phyloP scores from a whole-genome alignment of 2,329 filamentous ascomycete species.

The Xylariaceae sp. region DNA sequence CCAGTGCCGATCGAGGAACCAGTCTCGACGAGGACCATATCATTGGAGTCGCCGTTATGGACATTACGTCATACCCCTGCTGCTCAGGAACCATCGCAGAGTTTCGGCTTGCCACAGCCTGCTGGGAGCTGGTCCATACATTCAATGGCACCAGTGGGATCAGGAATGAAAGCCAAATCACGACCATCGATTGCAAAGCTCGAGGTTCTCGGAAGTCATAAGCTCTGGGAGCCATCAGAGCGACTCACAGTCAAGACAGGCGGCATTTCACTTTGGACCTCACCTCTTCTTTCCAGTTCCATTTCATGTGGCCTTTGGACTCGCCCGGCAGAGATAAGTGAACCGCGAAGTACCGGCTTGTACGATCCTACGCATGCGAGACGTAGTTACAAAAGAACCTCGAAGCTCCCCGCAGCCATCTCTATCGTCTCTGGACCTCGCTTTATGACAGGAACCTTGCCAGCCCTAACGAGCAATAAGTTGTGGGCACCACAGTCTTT shows the following conservation, averaged over 20 bases:
- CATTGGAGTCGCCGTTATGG: no score
- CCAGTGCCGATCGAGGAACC: slow-evolving; percentile 22
- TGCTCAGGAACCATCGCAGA: background rate
- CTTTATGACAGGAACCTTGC: slow-evolving; percentile 7
- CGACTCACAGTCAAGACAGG: background rate
- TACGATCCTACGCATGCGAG: slow-evolving; percentile 15
- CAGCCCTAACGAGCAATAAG: slow-evolving; percentile 12
- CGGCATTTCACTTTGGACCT: background rate
- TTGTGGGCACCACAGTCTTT: slow-evolving; percentile 17
- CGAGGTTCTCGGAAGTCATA: slow-evolving; percentile 33
- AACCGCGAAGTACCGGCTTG: slow-evolving; percentile 16
- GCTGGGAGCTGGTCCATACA: slow-evolving; percentile 5
- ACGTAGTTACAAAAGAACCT: slow-evolving; percentile 18
- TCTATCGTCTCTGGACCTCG: slow-evolving; percentile 25
- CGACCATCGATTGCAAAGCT: background rate
- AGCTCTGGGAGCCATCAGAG: slow-evolving; percentile 31
- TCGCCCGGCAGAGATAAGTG: slow-evolving; percentile 3
- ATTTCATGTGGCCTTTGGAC: slow-evolving; percentile 15
- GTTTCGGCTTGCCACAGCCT: slow-evolving; percentile 32
- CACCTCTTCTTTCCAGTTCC: background rate
- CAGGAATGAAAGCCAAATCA: background rate
- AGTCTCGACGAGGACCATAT: no score
- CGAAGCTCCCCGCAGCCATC: slow-evolving; percentile 30
- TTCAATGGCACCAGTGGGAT: background rate
- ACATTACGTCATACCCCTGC: no score